Conservation (phyloP, 139 green algal species). For the Desmodesmus armatus region DNA sequence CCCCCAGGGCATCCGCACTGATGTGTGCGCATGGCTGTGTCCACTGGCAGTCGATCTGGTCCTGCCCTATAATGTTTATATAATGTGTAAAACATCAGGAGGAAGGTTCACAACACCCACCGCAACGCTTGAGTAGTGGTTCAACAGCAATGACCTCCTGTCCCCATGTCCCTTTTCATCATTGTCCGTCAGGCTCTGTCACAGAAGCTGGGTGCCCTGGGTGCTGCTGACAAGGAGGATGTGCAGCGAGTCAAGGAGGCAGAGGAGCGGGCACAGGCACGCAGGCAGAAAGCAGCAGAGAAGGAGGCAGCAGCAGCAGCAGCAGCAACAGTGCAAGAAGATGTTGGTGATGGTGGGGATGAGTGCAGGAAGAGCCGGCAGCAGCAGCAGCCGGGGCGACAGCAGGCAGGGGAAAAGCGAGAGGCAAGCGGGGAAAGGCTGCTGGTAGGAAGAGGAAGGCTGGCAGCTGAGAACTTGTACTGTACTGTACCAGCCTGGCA, state of each 20-base stretch:
- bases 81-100: background rate
- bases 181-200: background rate
- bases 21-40: background rate
- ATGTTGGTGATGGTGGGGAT: no score
- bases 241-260: slow-evolving; percentile 1
- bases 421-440: background rate
- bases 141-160: background rate
- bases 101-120: background rate
- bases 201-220: background rate
- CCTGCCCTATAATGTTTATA: background rate
- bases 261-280: background rate
- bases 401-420: background rate
- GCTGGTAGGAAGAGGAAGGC: background rate
- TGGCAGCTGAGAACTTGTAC: no score
- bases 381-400: background rate
- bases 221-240: slow-evolving; percentile 10
- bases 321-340: no score
- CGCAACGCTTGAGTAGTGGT: background rate
- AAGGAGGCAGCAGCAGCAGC: slow-evolving; percentile 27
- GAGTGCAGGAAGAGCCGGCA: no score
- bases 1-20: background rate
- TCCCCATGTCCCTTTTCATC: background rate
- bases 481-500: no score
- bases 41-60: background rate
- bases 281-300: slow-evolving; percentile 1